These are phyloP conservation scores for Pleurozium schreberi DNA, from an alignment of 225 moss, liverwort and hornwort genomes.

Conservation along the genomic window DNA sequence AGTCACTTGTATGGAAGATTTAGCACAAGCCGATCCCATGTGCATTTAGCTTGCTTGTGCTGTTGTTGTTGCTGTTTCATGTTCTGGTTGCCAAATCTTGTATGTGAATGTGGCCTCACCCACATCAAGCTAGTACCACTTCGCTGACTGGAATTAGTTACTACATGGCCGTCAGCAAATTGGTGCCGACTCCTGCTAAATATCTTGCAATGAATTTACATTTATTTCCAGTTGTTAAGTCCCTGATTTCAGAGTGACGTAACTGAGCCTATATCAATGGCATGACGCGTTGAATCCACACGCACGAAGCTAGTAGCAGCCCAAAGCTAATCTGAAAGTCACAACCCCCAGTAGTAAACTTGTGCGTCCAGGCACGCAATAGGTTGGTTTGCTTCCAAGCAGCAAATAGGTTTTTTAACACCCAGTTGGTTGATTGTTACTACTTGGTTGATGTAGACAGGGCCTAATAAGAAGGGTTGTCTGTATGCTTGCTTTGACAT, in stretches of 20 bases:
- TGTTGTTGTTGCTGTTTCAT: neutral
- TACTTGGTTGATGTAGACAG: neutral
- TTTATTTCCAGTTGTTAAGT: neutral
- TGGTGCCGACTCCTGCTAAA: neutral
- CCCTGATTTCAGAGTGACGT: neutral
- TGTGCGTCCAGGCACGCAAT: neutral
- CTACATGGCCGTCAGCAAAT: neutral
- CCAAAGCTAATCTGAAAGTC: neutral
- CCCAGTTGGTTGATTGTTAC: neutral
- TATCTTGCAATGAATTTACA: neutral
- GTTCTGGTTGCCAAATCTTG: neutral
- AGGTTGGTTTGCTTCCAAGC: neutral
- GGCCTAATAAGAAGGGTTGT: neutral
- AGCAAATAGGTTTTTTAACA: neutral
- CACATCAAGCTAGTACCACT: neutral
- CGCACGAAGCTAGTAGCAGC: neutral
- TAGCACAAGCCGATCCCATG: neutral
- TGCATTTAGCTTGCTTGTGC: neutral
- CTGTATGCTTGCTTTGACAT: neutral
- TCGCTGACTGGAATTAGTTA: neutral
- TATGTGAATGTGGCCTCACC: neutral
- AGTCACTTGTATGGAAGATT: neutral
- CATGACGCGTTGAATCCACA: neutral
- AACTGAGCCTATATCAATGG: neutral
- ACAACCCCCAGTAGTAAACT: neutral